Conservation (phyloP, 192 early-diverging fungal genomes). For the Coemansia sp. region DNA sequence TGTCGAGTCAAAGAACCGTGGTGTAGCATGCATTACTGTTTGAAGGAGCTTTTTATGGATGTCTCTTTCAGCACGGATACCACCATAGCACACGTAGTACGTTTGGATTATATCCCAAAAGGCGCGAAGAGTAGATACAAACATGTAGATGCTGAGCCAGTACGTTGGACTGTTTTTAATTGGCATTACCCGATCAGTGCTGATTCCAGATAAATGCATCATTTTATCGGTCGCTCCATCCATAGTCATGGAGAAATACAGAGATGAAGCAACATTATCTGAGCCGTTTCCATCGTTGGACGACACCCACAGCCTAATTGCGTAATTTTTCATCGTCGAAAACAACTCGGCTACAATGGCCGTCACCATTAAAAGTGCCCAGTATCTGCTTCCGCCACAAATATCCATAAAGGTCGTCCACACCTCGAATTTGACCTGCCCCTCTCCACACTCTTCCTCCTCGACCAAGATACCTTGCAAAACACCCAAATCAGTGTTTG, state of each 20-base stretch:
- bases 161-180: conserved; percentile 35
- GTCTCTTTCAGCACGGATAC: conserved; percentile 56
- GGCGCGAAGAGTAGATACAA: conserved; percentile 57
- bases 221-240: not conserved
- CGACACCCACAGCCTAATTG: conserved; percentile 62
- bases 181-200: not conserved
- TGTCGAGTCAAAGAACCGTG: conserved; percentile 86
- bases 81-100: conserved; percentile 34
- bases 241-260: not conserved
- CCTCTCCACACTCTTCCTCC: conserved; percentile 78
- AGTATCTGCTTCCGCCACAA: conserved; percentile 61
- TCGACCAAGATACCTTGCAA: conserved; percentile 65
- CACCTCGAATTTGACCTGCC: conserved; percentile 66
- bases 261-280: not conserved
- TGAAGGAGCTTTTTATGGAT: conserved; percentile 60
- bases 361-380: conserved; percentile 55
- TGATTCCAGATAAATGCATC: conserved; percentile 41
- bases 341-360: conserved; percentile 42
- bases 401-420: conserved; percentile 73
- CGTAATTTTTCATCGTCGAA: conserved; percentile 59
- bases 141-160: conserved; percentile 65
- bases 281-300: conserved; percentile 4
- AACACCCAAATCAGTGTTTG: conserved; percentile 13
- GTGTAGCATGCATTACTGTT: conserved; percentile 66
- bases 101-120: conserved; percentile 42